A percentile compares a stretch with the other conserved stretches of the same genome.
These are phyloP conservation scores for Micractinium sp. DNA, from an alignment of 139 green algal species.

Conservation along the genomic window DNA sequence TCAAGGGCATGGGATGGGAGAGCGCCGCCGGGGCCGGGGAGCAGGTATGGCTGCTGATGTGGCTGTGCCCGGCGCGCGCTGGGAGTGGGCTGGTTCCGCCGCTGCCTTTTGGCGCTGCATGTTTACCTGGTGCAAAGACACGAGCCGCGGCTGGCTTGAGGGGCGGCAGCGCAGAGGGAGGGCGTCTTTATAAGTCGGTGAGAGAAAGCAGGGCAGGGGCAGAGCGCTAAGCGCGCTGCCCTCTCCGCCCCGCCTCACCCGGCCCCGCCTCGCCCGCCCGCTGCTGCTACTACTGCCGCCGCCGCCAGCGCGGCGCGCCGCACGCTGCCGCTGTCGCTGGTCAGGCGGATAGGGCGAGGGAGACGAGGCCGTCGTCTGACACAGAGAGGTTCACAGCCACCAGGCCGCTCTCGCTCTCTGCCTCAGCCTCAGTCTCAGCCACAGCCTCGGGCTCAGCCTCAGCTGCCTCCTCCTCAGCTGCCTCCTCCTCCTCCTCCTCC, in stretches of 20 bases:
- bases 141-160: too few species aligned
- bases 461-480: not conserved
- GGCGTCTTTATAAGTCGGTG: not conserved
- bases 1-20: too few species aligned
- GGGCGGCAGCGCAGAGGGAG: not conserved
- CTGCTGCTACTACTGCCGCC: not conserved
- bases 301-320: not conserved
- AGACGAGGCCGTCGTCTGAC: conserved; percentile 17
- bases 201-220: not conserved
- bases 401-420: not conserved
- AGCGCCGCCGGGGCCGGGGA: too few species aligned
- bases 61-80: too few species aligned
- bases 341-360: conserved; percentile 16
- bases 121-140: conserved; percentile 6
- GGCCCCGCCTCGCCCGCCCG: not conserved
- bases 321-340: not conserved
- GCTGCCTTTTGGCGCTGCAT: conserved; percentile 31
- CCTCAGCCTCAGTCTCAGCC: not conserved
- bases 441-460: not conserved
- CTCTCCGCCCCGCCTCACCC: not conserved
- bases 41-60: too few species aligned
- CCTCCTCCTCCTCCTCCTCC: not conserved
- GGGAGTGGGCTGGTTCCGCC: not conserved
- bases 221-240: not conserved
- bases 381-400: conserved; percentile 34